Evolutionary conservation across 148 eudicot species (phyloP), one percentile per base, ranked within the genome.

Genomic region (Oxyria digyna): DNA sequence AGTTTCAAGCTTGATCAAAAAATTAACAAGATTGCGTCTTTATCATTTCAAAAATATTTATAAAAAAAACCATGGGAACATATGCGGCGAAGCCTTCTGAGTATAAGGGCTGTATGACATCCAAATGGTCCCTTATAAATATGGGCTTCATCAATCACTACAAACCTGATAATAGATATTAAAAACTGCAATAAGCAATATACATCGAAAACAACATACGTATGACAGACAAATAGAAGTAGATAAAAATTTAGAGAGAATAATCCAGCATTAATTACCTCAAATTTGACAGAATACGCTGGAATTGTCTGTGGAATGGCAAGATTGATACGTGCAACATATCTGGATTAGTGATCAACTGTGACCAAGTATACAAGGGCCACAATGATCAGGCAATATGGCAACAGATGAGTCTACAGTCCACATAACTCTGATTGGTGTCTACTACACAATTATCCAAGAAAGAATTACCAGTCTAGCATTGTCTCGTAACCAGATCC

Each of bases 331-430:
- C 70, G 73, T 94, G 99, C 68, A 94, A 73, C 93, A 87, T 88
- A 77, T 94, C 99, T 67, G 99, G 99, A 84, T 94, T 94, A 26
- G 99, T 90, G 78, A 94, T 94, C 80, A 94, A 76, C 99, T 94
- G 90, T 85, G 86, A 40, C 71, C 57, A 74, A 74, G 72, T 42
- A 43, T 29, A 78, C 20, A 74, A 76, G 38, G 23, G 11, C 57
- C 71, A 45, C 37, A 66, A 18, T 64, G 18, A n/a, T 59, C 6
- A 66, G 46, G n/a, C 7, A 66, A 35, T 18, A 66, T 21, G 43
- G 29, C 15, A 23, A 42, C 29, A 63, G 9, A 18, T 41, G 65
- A 52, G 29, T 23, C 57, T 15, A 52, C 10, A 52, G 3, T 59
- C 65, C 37, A 31, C 37, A 29, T 3, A 27, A 29, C 13, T 59